A percentile compares a stretch with the other conserved stretches of the same genome.
phyloP scores from a whole-genome alignment of 257 asterid species.

The Leptodermis oblonga region DNA sequence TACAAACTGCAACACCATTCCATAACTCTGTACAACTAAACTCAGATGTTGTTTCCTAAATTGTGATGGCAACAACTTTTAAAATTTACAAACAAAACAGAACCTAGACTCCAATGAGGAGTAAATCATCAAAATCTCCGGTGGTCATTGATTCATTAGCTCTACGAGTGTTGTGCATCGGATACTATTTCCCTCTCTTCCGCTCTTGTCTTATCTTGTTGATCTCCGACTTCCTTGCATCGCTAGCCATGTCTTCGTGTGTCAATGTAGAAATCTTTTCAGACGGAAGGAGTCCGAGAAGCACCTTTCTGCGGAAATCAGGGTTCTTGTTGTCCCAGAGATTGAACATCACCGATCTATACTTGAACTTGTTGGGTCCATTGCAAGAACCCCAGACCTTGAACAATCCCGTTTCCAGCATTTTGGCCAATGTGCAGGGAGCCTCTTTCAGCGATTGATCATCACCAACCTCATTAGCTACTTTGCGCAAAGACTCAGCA shows the following conservation, averaged over 20 bases:
- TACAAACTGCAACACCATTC: too few species aligned
- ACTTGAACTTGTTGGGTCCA: slow-evolving; percentile 31
- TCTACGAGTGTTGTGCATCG: too few species aligned
- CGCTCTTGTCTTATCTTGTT: slow-evolving; percentile 59
- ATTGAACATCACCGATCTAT: slow-evolving; percentile 33
- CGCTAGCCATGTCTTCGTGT: slow-evolving; percentile 76
- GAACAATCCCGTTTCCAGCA: slow-evolving; percentile 29
- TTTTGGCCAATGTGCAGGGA: slow-evolving; percentile 37
- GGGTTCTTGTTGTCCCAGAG: slow-evolving; percentile 33
- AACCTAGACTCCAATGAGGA: too few species aligned
- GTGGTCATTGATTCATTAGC: too few species aligned
- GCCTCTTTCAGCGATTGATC: slow-evolving; percentile 26
- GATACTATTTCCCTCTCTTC: too few species aligned
- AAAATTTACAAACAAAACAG: too few species aligned
- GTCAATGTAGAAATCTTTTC: slow-evolving; percentile 36
- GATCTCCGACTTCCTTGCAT: slow-evolving; percentile 51
- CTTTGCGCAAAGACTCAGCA: slow-evolving; percentile 30
- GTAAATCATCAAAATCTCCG: too few species aligned
- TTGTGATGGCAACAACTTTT: too few species aligned
- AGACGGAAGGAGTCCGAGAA: slow-evolving; percentile 49
- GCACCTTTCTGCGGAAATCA: slow-evolving; percentile 55
- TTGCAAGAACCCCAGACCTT: slow-evolving; percentile 31
- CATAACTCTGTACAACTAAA: too few species aligned
- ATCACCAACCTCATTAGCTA: slow-evolving; percentile 19
- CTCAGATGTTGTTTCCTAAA: too few species aligned